Percentiles rank a stretch among this genome's conserved stretches.
phyloP scores from a whole-genome alignment of 371 early-diverging fungal genomes.

The Massospora cicadina region DNA sequence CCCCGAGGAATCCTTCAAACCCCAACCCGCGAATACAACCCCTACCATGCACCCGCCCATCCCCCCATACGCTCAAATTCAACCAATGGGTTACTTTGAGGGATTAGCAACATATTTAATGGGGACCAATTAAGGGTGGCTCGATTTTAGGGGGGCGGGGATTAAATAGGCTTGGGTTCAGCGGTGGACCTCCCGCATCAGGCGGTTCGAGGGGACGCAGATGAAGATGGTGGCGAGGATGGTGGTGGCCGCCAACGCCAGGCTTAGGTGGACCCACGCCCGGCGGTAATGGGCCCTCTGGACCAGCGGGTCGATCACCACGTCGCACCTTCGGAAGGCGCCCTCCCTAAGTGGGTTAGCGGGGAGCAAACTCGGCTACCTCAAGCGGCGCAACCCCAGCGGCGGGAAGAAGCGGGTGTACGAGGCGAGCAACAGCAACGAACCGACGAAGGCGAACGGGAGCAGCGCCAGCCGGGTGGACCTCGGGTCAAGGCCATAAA shows the following conservation, averaged over 20 bases:
- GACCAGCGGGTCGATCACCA: background rate
- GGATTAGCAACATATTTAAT: too few relatives aligned
- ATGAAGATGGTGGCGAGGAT: background rate
- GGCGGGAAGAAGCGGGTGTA: background rate
- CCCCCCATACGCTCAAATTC: too few relatives aligned
- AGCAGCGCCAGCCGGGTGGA: background rate
- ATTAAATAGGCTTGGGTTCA: background rate
- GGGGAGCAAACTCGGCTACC: background rate
- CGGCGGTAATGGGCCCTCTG: background rate
- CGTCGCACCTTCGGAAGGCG: background rate
- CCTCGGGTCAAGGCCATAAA: background rate
- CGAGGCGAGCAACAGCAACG: background rate
- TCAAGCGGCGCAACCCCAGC: background rate
- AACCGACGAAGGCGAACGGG: slow-evolving; percentile 1
- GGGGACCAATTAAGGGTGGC: too few relatives aligned
- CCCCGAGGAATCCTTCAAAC: too few relatives aligned
- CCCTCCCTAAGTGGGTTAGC: background rate
- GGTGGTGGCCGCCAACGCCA: background rate
- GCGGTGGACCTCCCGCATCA: background rate
- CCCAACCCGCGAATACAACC: too few relatives aligned
- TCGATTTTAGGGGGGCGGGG: background rate
- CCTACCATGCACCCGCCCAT: too few relatives aligned
- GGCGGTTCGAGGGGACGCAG: background rate
- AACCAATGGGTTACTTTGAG: too few relatives aligned
- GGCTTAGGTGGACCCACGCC: background rate